Evolutionary conservation across 2,329 filamentous ascomycete species (phyloP).

Genomic region (Seiridium unicorne): DNA sequence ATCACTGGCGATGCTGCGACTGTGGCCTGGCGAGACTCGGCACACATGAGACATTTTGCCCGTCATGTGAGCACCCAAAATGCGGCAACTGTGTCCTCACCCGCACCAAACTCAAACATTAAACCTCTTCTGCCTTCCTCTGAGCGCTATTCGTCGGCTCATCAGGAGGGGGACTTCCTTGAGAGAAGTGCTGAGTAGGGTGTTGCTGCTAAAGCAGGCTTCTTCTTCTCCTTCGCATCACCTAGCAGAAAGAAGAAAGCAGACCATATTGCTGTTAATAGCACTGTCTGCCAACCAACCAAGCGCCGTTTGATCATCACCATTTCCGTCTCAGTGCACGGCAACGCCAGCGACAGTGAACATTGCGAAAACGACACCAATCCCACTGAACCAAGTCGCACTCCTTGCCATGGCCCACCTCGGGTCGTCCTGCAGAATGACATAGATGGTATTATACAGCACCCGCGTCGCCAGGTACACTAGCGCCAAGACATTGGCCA

Average conservation of each 20-base stretch:
- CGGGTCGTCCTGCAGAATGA: slow-evolving; percentile 14
- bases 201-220: neutral
- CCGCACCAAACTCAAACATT: neutral
- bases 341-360: slow-evolving; percentile 9
- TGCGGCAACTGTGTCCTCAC: neutral
- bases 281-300: neutral
- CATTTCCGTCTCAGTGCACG: slow-evolving; percentile 1
- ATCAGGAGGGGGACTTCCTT: neutral
- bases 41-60: neutral
- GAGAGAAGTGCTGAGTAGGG: neutral
- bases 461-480: slow-evolving; percentile 12
- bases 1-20: neutral
- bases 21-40: neutral
- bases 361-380: slow-evolving; percentile 12
- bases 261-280: no score
- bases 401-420: slow-evolving; percentile 13
- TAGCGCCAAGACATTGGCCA: slow-evolving; percentile 11
- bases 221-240: neutral
- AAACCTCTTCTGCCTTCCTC: neutral
- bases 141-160: neutral
- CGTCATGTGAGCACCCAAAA: neutral
- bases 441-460: slow-evolving; percentile 14
- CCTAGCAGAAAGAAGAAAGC: neutral
- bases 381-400: slow-evolving; percentile 12
- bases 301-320: neutral